Percentiles rank a stretch among this genome's conserved stretches.
Evolutionary conservation across 371 early-diverging fungal species (phyloP).

Genomic region (Capniomyces stellatus): DNA sequence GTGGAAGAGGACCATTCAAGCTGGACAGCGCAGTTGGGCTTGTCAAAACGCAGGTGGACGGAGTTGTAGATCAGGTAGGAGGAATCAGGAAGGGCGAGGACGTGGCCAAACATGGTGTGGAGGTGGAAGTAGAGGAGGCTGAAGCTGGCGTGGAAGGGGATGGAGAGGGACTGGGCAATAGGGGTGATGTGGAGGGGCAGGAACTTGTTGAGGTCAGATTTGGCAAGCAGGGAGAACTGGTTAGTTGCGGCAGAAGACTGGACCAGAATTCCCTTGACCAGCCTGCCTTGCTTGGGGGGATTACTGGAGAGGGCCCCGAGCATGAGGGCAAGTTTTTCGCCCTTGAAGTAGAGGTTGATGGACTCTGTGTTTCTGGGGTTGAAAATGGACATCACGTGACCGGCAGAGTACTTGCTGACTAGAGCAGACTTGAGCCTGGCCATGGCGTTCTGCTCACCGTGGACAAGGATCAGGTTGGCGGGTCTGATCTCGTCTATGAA

Average conservation of each 20-base stretch:
- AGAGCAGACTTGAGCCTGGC: constrained; percentile 84
- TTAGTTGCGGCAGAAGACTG: constrained; percentile 47
- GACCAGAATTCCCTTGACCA: constrained; percentile 54
- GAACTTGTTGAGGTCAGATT: constrained; percentile 26
- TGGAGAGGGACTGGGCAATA: constrained; percentile 56
- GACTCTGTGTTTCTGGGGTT: constrained; percentile 93
- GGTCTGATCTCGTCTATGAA: constrained; percentile 97
- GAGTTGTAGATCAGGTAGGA: constrained; percentile 47
- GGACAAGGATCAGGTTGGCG: constrained; percentile 90
- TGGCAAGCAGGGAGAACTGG: constrained; percentile 63
- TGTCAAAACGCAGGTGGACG: constrained; percentile 43
- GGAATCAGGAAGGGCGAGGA: constrained; percentile 20
- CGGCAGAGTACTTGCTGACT: constrained; percentile 46
- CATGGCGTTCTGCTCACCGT: constrained; percentile 99
- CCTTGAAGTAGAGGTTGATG: constrained; percentile 80
- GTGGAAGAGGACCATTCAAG: constrained; percentile 86
- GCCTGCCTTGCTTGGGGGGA: constrained; percentile 14
- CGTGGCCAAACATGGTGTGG: constrained; percentile 74
- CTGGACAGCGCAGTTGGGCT: constrained; percentile 32
- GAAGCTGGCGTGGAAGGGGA: constrained; percentile 61
- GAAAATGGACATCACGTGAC: constrained; percentile 68
- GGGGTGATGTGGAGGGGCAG: constrained; percentile 57
- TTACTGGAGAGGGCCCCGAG: constrained; percentile 68
- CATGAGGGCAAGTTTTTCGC: constrained; percentile 86
- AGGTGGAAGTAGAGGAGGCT: constrained; percentile 72